phyloP scores from a whole-genome alignment of 2,329 filamentous ascomycete genomes.

The Trichoderma citrinoviride region DNA sequence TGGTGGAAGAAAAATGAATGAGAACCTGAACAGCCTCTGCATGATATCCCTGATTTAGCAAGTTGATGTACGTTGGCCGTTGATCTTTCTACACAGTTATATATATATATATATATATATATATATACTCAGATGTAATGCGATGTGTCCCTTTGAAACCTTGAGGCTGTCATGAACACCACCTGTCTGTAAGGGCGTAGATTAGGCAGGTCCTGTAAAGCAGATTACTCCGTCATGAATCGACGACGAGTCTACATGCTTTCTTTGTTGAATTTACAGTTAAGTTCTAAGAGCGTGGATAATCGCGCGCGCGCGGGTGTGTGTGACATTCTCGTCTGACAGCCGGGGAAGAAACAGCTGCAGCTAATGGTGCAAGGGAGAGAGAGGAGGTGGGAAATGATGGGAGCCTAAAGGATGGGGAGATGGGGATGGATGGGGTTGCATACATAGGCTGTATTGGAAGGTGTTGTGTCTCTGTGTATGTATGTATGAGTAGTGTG shows the following conservation, averaged over 20 bases:
- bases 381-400: not conserved
- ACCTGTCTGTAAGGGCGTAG: too few relatives aligned
- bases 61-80: too few relatives aligned
- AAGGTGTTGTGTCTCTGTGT: not conserved
- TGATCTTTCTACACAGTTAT: too few relatives aligned
- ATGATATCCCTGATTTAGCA: not conserved
- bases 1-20: not conserved
- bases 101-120: too few relatives aligned
- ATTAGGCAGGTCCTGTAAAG: too few relatives aligned
- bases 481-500: not conserved
- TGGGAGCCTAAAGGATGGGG: constrained; percentile 8
- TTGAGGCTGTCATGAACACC: too few relatives aligned
- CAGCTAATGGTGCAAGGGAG: constrained; percentile 19
- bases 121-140: too few relatives aligned
- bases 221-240: too few relatives aligned
- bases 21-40: not conserved
- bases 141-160: too few relatives aligned
- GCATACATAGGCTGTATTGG: constrained; percentile 1
- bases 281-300: not conserved
- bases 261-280: too few relatives aligned
- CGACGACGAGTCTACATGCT: too few relatives aligned
- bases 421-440: too few relatives aligned
- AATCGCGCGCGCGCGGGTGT: not conserved
- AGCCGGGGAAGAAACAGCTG: not conserved
- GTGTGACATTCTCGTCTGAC: not conserved